Percentiles rank a stretch among this genome's conserved stretches.
These are phyloP conservation scores for Metschnikowia continentalis DNA, from an alignment of 805 yeast species.

Conservation along the genomic window DNA sequence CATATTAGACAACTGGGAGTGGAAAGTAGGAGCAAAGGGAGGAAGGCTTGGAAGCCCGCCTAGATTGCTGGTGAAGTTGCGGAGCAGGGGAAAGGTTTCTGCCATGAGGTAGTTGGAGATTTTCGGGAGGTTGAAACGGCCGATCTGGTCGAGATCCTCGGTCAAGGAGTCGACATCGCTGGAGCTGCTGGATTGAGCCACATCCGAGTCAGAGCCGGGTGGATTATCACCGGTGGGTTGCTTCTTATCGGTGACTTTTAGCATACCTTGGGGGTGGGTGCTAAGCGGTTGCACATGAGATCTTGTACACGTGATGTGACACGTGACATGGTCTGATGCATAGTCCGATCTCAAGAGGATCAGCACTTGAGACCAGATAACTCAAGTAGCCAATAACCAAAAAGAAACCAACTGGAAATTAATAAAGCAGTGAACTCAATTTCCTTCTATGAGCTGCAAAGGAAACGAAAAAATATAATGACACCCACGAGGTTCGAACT, in stretches of 20 bases:
- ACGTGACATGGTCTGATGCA: neutral
- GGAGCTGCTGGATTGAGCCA: conserved; percentile 8
- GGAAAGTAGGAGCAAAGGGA: conserved; percentile 6
- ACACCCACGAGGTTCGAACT: conserved; percentile 25
- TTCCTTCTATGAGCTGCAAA: no score
- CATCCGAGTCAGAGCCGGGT: neutral
- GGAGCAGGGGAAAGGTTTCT: conserved; percentile 20
- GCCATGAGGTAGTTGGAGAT: conserved; percentile 10
- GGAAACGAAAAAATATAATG: conserved; percentile 10
- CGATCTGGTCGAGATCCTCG: conserved; percentile 50
- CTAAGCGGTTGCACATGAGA: neutral
- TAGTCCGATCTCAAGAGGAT: no score
- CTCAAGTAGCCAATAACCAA: no score
- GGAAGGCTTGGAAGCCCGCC: conserved; percentile 22
- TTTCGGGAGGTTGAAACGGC: conserved; percentile 33
- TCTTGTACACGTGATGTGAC: neutral
- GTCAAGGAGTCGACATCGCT: conserved; percentile 32
- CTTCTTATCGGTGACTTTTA: neutral
- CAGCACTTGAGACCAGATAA: no score
- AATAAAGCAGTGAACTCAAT: no score
- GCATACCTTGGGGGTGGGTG: neutral
- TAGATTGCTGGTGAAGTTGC: conserved; percentile 21
- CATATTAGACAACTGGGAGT: conserved; percentile 22
- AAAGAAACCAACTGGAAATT: neutral
- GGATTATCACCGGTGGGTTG: neutral